Percentiles rank a stretch among this genome's conserved stretches.
Conservation (phyloP, 306 rosid species). For the Cucurbita argyrosperma region DNA sequence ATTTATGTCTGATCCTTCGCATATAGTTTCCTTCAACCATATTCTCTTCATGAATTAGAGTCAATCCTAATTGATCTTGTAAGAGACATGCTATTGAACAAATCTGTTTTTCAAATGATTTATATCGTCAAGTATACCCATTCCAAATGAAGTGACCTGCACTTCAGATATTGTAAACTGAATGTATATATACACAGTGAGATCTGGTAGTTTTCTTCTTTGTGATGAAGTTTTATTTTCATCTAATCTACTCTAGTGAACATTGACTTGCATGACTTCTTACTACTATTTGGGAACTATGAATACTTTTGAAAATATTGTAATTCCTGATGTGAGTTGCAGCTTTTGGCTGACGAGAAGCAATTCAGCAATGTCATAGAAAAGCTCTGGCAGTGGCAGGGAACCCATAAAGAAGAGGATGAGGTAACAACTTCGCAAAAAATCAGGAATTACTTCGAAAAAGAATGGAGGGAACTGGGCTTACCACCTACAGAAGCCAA, state of each 20-base stretch:
- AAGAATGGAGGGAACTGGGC: slow-evolving; percentile 43
- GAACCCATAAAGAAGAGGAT: slow-evolving; percentile 29
- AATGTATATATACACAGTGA: neutral
- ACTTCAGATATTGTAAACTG: neutral
- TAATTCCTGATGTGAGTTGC: slow-evolving; percentile 13
- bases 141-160: neutral
- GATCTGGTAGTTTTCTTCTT: neutral
- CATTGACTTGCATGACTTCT: neutral
- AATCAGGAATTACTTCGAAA: slow-evolving; percentile 49
- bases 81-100: neutral
- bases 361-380: slow-evolving; percentile 34
- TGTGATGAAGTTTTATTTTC: neutral
- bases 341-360: slow-evolving; percentile 62
- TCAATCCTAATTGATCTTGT: neutral
- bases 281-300: neutral
- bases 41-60: neutral
- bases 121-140: neutral
- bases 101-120: neutral
- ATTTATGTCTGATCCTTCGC: neutral
- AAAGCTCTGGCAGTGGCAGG: slow-evolving; percentile 21
- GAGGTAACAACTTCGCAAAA: slow-evolving; percentile 17
- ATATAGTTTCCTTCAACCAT: neutral
- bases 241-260: neutral
- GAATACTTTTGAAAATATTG: neutral
- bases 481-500: slow-evolving; percentile 41